Conservation (phyloP, 805 yeast species). For the Scheffersomyces coipomensis region DNA sequence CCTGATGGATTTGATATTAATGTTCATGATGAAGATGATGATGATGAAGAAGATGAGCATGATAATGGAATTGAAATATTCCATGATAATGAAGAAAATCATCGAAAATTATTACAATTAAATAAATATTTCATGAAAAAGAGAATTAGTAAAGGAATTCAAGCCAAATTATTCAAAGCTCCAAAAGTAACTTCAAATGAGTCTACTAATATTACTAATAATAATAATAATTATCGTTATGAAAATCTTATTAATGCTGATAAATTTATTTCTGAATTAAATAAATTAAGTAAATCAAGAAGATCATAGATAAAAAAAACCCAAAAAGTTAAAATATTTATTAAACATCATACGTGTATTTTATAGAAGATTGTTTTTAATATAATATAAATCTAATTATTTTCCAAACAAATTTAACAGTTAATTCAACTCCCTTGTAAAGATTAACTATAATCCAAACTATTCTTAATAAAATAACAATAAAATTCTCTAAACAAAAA, state of each 20-base stretch:
- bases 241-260: constrained; percentile 23
- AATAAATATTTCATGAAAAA: constrained; percentile 14
- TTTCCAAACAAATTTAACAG: constrained; percentile 20
- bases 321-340: not conserved
- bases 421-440: constrained; percentile 32
- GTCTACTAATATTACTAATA: too few species aligned
- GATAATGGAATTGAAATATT: not conserved
- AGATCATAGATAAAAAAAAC: not conserved
- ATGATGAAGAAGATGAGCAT: constrained; percentile 3
- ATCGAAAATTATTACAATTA: constrained; percentile 3
- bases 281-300: constrained; percentile 11
- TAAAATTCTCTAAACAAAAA: constrained; percentile 47
- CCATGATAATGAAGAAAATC: constrained; percentile 4
- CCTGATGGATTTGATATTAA: constrained; percentile 4
- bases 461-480: constrained; percentile 50
- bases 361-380: not conserved
- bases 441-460: constrained; percentile 58
- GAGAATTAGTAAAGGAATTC: constrained; percentile 4
- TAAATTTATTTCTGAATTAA: constrained; percentile 17
- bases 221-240: not conserved
- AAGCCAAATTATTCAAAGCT: not conserved
- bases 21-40: constrained; percentile 5
- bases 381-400: constrained; percentile 9
- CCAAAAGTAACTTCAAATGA: not conserved
- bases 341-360: too few species aligned